Conservation (phyloP, 495 filamentous ascomycete species). For the Xylaria acuta region DNA sequence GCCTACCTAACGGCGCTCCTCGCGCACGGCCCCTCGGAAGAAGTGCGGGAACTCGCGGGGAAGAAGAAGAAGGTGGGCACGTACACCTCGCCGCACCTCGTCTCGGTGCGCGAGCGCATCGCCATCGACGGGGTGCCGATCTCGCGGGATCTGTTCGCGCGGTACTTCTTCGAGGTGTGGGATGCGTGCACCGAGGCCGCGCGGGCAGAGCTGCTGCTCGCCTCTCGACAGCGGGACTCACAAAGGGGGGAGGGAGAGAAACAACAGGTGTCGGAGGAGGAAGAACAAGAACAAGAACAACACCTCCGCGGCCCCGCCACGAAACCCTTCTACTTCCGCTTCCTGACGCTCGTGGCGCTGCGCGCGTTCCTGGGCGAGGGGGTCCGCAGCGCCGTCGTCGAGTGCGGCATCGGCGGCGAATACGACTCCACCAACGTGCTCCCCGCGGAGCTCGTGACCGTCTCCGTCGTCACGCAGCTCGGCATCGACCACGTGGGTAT, state of each 20-base stretch:
- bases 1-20: constrained; percentile 52
- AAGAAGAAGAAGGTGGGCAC: constrained; percentile 65
- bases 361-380: constrained; percentile 52
- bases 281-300: constrained; percentile 4
- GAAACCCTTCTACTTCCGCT: constrained; percentile 66
- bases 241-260: too few species aligned
- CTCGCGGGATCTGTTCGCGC: constrained; percentile 57
- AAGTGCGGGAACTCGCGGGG: constrained; percentile 16
- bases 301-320: constrained; percentile 40
- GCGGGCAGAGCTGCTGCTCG: constrained; percentile 53
- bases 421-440: constrained; percentile 59
- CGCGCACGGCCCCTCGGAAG: constrained; percentile 33
- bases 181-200: constrained; percentile 54
- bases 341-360: constrained; percentile 55
- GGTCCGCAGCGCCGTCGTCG: constrained; percentile 50
- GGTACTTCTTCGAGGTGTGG: constrained; percentile 73
- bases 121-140: constrained; percentile 62
- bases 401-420: constrained; percentile 60
- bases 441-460: constrained; percentile 39
- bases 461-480: constrained; percentile 51
- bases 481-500: constrained; percentile 58
- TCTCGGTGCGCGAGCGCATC: constrained; percentile 68
- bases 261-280: neutral
- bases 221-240: neutral
- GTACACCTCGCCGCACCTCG: constrained; percentile 72